phyloP scores from a whole-genome alignment of 495 filamentous ascomycete species.

The Cercophora scortea region DNA sequence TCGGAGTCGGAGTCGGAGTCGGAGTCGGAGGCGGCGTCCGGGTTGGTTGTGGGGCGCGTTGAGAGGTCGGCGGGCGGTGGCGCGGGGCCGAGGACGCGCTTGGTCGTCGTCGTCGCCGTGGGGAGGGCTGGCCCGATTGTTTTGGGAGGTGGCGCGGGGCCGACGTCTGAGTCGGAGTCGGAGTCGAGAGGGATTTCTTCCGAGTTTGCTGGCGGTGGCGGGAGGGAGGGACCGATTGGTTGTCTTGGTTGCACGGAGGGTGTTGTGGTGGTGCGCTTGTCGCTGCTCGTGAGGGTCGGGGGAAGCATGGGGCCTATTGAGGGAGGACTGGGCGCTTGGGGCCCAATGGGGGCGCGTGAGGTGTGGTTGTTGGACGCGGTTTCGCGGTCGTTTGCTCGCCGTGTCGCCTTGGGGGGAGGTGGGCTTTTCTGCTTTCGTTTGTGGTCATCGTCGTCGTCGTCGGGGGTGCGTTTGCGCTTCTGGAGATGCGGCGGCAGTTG shows the following conservation, averaged over 20 bases:
- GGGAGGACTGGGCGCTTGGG: neutral
- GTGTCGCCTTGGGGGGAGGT: conserved; percentile 30
- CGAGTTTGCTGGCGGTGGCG: conserved; percentile 15
- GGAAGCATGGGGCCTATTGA: conserved; percentile 19
- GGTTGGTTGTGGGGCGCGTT: conserved; percentile 25
- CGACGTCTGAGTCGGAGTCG: conserved; percentile 15
- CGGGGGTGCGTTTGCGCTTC: conserved; percentile 45
- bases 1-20: conserved; percentile 13
- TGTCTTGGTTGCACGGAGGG: conserved; percentile 2
- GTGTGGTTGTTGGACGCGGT: conserved; percentile 1
- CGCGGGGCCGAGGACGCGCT: conserved; percentile 36
- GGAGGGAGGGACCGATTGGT: conserved; percentile 29
- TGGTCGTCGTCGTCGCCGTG: conserved; percentile 9
- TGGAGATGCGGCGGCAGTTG: conserved; percentile 42
- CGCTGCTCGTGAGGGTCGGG: neutral
- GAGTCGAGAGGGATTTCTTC: conserved; percentile 23
- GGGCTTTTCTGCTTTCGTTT: conserved; percentile 6
- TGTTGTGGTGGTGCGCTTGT: neutral
- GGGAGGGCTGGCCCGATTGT: conserved; percentile 10
- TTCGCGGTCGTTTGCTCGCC: conserved; percentile 24
- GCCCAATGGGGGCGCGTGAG: no score
- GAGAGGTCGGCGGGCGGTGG: conserved; percentile 36
- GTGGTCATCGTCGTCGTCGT: conserved; percentile 28
- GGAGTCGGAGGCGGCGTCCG: conserved; percentile 28
- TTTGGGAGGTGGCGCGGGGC: conserved; percentile 12